Base-by-base conservation (phyloP, 148 eudicot genomes). In the Vaccinium corymbosum region DNA sequence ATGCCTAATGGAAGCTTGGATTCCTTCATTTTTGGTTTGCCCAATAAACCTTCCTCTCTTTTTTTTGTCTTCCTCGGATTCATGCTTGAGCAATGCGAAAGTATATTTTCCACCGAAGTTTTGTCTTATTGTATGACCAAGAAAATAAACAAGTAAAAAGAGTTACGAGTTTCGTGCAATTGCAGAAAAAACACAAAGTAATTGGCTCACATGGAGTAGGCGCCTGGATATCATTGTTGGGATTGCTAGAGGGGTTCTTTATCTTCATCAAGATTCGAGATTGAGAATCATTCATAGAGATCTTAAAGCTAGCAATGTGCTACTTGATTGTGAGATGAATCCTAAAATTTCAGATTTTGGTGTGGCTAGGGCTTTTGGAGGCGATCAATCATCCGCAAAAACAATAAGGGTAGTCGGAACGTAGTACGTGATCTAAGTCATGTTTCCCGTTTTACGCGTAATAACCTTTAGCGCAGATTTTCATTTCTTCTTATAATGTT, bases 291-390 rank as follows among this genome's bases (percentile, higher is more conserved):
- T 42, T 42, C 46, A 42, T 42, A 42, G 46, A 4, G 46, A 83
- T 76, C 85, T 83, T 12, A 83, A 83, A 59, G 61, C 59, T 48
- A 83, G 81, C n/a, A 79, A 53, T 48, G 46, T 79, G 53, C 64
- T 79, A 79, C 81, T 79, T 55, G 81, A 79, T 29, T 3, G 46
- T 79, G 81, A 79, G 53, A 52, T 79, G 66, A 79, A 53, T 53
- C 81, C 81, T 17, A 79, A 79, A 55, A 79, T 55, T 55, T 79
- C 81, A 29, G 22, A 79, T 55, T 79, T 79, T 29, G 81, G 81
- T 11, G 1, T 55, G 17, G 81, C 66, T 3, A 27, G 66, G 49
- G 66, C 64, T 13, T 53, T 79, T 15, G 48, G 49, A 79, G 22
- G 64, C 1, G 64, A 79, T 32, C 81, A 79, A 9, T 79, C 66